Evolutionary conservation across 2,329 filamentous ascomycete genomes (phyloP), one percentile per base, ranked within the genome.

Genomic region (Apiospora sp.): DNA sequence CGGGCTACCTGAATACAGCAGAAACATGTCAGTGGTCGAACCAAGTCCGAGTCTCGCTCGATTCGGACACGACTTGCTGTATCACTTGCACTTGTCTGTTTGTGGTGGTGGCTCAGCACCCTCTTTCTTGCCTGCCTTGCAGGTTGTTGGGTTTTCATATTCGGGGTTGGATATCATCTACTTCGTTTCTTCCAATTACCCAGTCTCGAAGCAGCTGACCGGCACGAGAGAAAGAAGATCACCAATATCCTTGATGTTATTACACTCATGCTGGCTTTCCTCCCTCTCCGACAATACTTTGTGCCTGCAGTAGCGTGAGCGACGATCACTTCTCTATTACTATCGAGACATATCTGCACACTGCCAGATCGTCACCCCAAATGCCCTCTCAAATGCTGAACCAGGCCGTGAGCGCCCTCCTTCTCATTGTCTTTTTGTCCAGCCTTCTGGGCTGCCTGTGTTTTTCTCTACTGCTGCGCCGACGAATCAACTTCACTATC

Each of bases 371-470:
- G 6, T 34, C 27, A 2, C 34, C 19, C 30, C 27, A 34, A n/a
- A 64, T 64, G 58, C 58, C 58, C 7, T 14, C 34, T 10, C 58
- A 64, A 24, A 41, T 22, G 34, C 37, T 41, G 58, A 64, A 37
- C 34, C 58, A 64, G 58, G 58, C 58, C 34, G 58, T 64, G 58
- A 75, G 74, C 44, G 71, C 41, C 22, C 71, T 77, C 71, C 78
- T 81, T 72, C 67, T 76, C 16, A 58, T 75, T 48, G 74, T 79
- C 69, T 75, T 78, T 64, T 44, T 73, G 5, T 73, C 74, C 19
- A 72, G 76, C 48, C 70, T 78, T 27, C 30, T 75, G 27, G 76
- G 73, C 61, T 78, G 72, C 41, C 43, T 75, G 27, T 58, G 76
- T 51, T 74, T 78, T 64, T 68, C 74, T 19, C 72, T 75, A 34